Evolutionary conservation across 2,329 filamentous ascomycete species (phyloP).

Genomic region (Verticillium nonalfalfae): DNA sequence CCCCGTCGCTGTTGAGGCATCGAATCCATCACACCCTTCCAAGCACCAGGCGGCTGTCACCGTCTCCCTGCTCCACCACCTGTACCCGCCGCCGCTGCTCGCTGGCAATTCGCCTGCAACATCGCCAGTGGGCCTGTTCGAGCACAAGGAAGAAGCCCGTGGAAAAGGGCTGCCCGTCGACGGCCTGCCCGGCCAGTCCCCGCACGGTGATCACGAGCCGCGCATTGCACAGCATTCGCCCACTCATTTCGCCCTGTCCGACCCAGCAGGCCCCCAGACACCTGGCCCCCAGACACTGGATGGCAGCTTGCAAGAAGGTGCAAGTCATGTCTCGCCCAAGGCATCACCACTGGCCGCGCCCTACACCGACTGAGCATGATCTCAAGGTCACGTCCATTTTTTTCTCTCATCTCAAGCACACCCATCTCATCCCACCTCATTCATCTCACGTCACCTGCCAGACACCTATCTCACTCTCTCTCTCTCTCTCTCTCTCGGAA

Average conservation of each 20-base stretch:
- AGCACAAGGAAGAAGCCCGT: too few species aligned
- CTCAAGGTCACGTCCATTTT: background rate
- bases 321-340: background rate
- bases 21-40: background rate
- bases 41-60: background rate
- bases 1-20: too few species aligned
- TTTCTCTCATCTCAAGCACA: background rate
- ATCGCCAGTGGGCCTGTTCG: too few species aligned
- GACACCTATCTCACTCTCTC: too few species aligned
- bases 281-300: background rate
- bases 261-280: background rate
- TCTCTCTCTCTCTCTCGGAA: background rate
- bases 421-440: background rate
- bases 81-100: background rate
- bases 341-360: background rate
- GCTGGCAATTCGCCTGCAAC: background rate
- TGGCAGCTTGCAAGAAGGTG: background rate
- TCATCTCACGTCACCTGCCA: background rate
- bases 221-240: background rate
- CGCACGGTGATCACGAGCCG: background rate
- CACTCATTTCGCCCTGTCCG: background rate
- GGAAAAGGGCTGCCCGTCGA: background rate
- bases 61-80: background rate
- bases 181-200: background rate
- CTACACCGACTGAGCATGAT: background rate